phyloP scores from a whole-genome alignment of 2,329 filamentous ascomycete species.

The Penicillium decumbens region DNA sequence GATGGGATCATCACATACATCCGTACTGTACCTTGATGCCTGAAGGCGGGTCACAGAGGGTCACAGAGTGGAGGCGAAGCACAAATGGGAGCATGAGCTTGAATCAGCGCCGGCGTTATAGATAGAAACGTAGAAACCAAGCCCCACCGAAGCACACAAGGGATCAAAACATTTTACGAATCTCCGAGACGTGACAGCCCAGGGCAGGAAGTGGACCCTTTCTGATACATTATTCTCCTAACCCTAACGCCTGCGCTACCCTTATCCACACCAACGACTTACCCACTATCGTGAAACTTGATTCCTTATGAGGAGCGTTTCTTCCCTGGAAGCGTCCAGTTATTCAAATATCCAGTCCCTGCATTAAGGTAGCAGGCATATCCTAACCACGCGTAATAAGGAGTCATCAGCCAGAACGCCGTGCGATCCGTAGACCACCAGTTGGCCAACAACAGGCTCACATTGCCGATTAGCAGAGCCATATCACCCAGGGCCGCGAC shows the following conservation, averaged over 20 bases:
- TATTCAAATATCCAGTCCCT: slow-evolving; percentile 63
- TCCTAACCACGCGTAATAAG: slow-evolving; percentile 79
- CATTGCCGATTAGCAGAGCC: slow-evolving; percentile 64
- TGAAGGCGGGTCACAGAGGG: neutral
- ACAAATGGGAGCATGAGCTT: neutral
- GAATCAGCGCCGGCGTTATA: neutral
- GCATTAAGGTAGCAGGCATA: slow-evolving; percentile 83
- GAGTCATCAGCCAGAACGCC: slow-evolving; percentile 69
- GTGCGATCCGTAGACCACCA: slow-evolving; percentile 71
- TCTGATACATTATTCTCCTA: neutral
- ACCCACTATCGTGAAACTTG: neutral
- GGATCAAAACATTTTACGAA: neutral
- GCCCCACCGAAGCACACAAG: neutral
- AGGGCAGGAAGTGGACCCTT: neutral
- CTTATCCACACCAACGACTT: too few species aligned
- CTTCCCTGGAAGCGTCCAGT: slow-evolving; percentile 48
- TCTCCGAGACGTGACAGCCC: neutral
- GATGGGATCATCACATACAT: slow-evolving; percentile 4
- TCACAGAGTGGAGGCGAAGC: neutral
- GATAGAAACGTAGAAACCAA: neutral
- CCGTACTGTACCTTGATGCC: neutral
- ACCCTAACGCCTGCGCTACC: neutral
- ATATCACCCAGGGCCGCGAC: slow-evolving; percentile 72
- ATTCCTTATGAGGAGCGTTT: slow-evolving; percentile 39
- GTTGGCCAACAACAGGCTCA: slow-evolving; percentile 67